Conservation (phyloP, 305 asterid genomes). For the Fraxinus greggii region DNA sequence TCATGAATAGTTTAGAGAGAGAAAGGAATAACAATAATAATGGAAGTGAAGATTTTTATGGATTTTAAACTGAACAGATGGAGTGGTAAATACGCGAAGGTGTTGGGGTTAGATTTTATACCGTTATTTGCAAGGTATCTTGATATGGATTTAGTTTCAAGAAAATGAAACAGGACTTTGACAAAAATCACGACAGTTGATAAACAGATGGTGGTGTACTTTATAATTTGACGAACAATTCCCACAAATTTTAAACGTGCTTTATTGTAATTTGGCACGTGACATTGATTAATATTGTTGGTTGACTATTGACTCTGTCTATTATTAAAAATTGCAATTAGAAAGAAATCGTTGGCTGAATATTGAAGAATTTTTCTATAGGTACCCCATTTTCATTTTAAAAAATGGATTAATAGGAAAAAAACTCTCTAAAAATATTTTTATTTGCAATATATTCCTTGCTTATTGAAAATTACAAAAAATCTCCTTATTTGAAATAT, state of each 20-base stretch:
- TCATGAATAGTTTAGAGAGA: constrained; percentile 14
- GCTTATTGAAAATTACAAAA: too few relatives aligned
- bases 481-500: too few relatives aligned
- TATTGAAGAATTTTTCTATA: not conserved
- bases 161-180: not conserved
- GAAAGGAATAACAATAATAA: not conserved
- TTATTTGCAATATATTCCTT: not conserved
- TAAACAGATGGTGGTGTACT: not conserved
- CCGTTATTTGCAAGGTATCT: not conserved
- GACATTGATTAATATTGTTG: not conserved
- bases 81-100: not conserved
- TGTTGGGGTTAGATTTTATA: not conserved
- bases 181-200: not conserved
- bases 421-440: too few relatives aligned
- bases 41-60: not conserved
- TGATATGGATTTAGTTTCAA: not conserved
- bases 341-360: not conserved
- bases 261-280: not conserved
- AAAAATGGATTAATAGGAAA: not conserved
- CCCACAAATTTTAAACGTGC: not conserved
- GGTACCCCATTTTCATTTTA: not conserved
- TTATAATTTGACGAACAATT: not conserved
- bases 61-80: not conserved
- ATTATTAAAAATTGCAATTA: not conserved
- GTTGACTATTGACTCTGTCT: not conserved